Conservation (phyloP, 208 protist species). For the Phytomonas sp. region DNA sequence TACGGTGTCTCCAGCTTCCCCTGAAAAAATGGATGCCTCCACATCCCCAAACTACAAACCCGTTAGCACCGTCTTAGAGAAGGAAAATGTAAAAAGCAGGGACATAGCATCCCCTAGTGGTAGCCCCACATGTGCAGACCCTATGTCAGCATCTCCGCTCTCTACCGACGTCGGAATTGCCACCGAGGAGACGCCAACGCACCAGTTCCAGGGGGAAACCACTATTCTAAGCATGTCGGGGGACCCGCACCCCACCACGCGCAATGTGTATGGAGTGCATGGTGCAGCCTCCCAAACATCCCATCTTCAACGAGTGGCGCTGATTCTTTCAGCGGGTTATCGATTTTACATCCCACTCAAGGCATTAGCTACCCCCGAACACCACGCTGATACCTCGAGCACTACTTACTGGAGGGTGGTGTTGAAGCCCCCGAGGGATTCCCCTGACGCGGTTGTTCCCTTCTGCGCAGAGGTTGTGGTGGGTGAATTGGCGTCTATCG, state of each 20-base stretch:
- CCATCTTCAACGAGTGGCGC: constrained; percentile 22
- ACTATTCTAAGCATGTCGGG: too few species aligned
- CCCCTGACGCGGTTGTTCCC: neutral
- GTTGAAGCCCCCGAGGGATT: neutral
- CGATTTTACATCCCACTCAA: constrained; percentile 23
- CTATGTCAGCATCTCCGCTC: too few species aligned
- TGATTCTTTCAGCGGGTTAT: constrained; percentile 33
- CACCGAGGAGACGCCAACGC: neutral
- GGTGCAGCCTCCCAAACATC: constrained; percentile 10
- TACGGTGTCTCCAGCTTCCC: neutral
- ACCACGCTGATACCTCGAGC: constrained; percentile 7
- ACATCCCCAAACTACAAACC: neutral
- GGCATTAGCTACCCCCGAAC: constrained; percentile 9
- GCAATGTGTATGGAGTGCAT: constrained; percentile 9
- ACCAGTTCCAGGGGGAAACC: too few species aligned
- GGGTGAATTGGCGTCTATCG: constrained; percentile 29
- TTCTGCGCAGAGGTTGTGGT: constrained; percentile 43
- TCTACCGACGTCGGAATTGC: neutral
- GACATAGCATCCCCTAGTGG: too few species aligned
- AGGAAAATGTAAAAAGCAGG: neutral
- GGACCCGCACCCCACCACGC: neutral
- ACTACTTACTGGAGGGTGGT: constrained; percentile 19
- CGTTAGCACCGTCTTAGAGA: neutral
- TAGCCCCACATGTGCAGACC: too few species aligned
- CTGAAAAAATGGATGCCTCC: neutral